Base-by-base conservation (phyloP, 2,329 filamentous ascomycete genomes). In the Diaporthe vexans region DNA sequence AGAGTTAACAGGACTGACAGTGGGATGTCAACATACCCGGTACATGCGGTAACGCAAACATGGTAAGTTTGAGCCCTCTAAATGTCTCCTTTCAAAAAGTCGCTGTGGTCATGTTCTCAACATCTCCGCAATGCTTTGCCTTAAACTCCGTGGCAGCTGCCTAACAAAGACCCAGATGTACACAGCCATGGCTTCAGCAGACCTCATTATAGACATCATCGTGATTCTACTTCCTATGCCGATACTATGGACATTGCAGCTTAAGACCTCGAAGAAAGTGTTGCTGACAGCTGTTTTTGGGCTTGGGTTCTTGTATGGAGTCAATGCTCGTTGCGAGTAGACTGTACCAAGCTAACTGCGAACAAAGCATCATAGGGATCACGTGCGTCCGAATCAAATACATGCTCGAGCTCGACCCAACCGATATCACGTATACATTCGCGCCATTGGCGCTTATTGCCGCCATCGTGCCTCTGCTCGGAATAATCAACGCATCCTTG, bases 171-270 rank as follows among this genome's bases (percentile, higher is more conserved):
- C 11, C 11, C 37, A 61, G 58, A 65, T 65, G 61, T 65, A 65
- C 61, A 65, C 61, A 26, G 61, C 61, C 43, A 65, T 65, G 61
- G 61, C 61, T 8, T 65, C 61, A 35, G 61, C 61, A n/a, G 61
- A 65, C 35, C 61, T 65, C 17, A 65, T 65, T 19, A 65, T 65
- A 65, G 61, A 65, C 13, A 11, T 65, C 26, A 65, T 65, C 21
- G 61, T 65, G 43, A 65, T 65, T 65, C 26, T 65, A n/a, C 61
- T 65, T n/a, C 61, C 61, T 10, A 65, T 65, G 61, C 61, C 61
- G 4, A 65, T 65, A 35, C 61, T 65, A 5, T 65, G 61, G 61
- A 51, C 40, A 65, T 35, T 65, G 19, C 61, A 65, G 19, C 61
- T 65, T 17, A 48, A 24, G 6, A 48, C 61, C 26, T 65, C 61